phyloP scores from a whole-genome alignment of 1,284 basidiomycete species.

The Cryptococcus neoformans region DNA sequence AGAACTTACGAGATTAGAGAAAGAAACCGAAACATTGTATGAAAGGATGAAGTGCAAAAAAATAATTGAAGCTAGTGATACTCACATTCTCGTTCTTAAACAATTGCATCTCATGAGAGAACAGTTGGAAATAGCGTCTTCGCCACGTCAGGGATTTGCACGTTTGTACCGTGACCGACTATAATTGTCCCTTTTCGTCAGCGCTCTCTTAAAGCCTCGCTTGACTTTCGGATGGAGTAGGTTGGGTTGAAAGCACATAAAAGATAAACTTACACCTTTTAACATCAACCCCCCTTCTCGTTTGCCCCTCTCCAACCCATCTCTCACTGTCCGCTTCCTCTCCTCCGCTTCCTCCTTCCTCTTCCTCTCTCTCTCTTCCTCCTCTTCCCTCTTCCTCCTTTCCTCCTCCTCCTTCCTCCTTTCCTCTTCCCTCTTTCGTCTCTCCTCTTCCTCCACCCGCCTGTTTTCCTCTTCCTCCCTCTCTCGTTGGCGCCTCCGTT shows the following conservation, averaged over 20 bases:
- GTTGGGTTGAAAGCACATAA: background rate
- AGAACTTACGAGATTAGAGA: too few species aligned
- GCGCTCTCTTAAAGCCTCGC: background rate
- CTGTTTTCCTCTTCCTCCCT: background rate
- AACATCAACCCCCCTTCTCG: slow-evolving; percentile 38
- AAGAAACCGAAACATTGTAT: background rate
- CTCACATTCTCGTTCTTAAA: slow-evolving; percentile 37
- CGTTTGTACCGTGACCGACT: slow-evolving; percentile 46
- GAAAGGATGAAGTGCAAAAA: background rate
- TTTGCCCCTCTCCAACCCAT: slow-evolving; percentile 20
- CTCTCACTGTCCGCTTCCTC: slow-evolving; percentile 13
- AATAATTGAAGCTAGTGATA: background rate
- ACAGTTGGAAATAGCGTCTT: slow-evolving; percentile 39
- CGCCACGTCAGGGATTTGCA: slow-evolving; percentile 37
- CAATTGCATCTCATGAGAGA: slow-evolving; percentile 26
- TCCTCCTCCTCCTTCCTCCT: slow-evolving; percentile 8
- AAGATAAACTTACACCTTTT: slow-evolving; percentile 33
- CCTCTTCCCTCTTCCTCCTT: slow-evolving; percentile 1
- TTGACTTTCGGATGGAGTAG: too few species aligned
- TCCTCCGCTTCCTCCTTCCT: slow-evolving; percentile 4
- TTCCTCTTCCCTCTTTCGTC: slow-evolving; percentile 5
- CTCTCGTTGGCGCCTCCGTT: background rate
- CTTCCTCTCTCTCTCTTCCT: slow-evolving; percentile 6
- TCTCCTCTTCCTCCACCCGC: background rate
- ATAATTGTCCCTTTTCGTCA: background rate